Evolutionary conservation across 2,329 filamentous ascomycete species (phyloP), one percentile per base, ranked within the genome.

Genomic region (Microascus cirrosus): DNA sequence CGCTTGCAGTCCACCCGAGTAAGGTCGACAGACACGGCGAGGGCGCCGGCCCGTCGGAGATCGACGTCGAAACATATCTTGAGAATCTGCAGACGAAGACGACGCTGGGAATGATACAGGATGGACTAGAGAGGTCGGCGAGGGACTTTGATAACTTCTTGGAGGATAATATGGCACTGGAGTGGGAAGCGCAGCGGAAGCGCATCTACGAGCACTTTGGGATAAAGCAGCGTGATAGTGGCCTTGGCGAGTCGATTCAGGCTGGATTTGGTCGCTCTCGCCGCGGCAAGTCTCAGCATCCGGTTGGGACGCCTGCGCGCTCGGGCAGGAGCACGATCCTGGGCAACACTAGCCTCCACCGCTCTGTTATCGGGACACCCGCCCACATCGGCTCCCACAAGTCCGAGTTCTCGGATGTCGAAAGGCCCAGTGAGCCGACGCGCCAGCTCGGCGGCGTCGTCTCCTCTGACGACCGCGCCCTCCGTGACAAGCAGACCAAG

Each of bases 131-230:
- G 66, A 85, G 92, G 66, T 94, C 92, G 3, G 86, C 93, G 60
- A 84, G 85, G 58, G 94, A 97, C 67, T 97, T 99, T 69, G 92
- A 99, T 69, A 82, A 83, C 60, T 97, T 96, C 69, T 78, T 99
- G 58, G 92, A 97, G 69, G 92, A 96, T 65, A 95, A 95, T 67
- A 85, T 97, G 55, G 90, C 91, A 34, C 86, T 95, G 76, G 91
- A 97, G 70, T 97, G 94, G 92, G 92, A 96, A 65, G 86, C 88
- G 18, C 93, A 97, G 74, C 86, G 93, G 61, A 90, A 89, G 71
- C 86, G 86, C 63, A 96, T 99, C 62, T 97, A 96, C 72, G 86
- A 96, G 66, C 94, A 99, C 71, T 97, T 99, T 70, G 94, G 94
- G 15, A 87, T 99, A 68, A 86, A 84, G 67, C 75, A 80, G 6